Evolutionary conservation across 305 asterid species (phyloP), one percentile per base, ranked within the genome.

Genomic region (Andrographis paniculata): DNA sequence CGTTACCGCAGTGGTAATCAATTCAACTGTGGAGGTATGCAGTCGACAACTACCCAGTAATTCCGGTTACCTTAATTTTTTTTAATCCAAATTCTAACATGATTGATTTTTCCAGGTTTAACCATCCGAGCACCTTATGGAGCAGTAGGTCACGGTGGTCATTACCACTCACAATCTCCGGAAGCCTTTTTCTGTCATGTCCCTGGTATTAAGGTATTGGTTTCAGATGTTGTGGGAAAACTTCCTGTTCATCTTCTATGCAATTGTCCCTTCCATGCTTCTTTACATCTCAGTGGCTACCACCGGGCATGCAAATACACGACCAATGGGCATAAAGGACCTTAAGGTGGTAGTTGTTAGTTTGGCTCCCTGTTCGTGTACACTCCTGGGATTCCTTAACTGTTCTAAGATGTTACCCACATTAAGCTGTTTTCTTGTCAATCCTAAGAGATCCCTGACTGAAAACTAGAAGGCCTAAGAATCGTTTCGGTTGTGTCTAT

Each of bases 131-230:
- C 98, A 52, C 95, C 98, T 47, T 89, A 89, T 69, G 98, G 98
- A 67, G 98, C 98, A 50, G 98, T 89, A 18, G 98, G 98, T 36
- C 98, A 89, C 36, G 98, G 98, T n/a, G 98, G 95, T 51, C 98
- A 89, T 66, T 89, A 89, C 77, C 98, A 89, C 66, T 89, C 98
- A 16, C 98, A 85, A 53, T 89, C 98, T 51, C 95, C 98, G 13
- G 98, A 89, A 75, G 95, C 95, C 22, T 89, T 89, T 74, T 89
- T 89, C 77, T 89, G 98, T 63, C 98, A 89, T 35, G 98, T 89
- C 63, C 98, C 98, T 48, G 98, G 98, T 55, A 76, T 89, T 55
- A 89, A 89, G 95, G 97, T 70, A 62, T 45, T 36, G 44, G 21
- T 49, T 27, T n/a, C n/a, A n/a, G n/a, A n/a, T n/a, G n/a, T n/a